A percentile compares a stretch with the other conserved stretches of the same genome.
Conservation (phyloP, 805 yeast genomes). For the Candida ascalaphidarum region DNA sequence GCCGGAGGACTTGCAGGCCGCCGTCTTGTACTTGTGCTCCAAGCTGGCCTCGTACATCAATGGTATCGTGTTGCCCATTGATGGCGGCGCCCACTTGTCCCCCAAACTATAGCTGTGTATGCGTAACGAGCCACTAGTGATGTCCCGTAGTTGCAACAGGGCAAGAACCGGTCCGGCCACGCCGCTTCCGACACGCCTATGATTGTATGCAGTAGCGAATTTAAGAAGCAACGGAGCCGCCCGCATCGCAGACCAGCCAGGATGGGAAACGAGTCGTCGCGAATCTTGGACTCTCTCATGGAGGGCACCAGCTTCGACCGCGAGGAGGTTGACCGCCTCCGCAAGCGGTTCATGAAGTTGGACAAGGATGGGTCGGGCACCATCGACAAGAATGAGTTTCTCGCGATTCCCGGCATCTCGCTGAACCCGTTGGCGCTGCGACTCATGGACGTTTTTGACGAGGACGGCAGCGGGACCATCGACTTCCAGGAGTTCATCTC, state of each 20-base stretch:
- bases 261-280: conserved; percentile 60
- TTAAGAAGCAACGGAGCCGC: too few species aligned
- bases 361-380: conserved; percentile 92
- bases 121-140: too few species aligned
- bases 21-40: conserved; percentile 44
- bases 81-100: conserved; percentile 54
- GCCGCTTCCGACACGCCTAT: too few species aligned
- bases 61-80: conserved; percentile 61
- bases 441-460: conserved; percentile 89
- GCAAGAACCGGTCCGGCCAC: too few species aligned
- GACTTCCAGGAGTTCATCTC: conserved; percentile 93
- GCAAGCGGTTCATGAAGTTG: conserved; percentile 89
- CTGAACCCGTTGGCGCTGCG: conserved; percentile 85
- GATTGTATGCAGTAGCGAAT: too few species aligned
- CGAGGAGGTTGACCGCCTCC: conserved; percentile 85
- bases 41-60: conserved; percentile 54
- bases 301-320: conserved; percentile 82
- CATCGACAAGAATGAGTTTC: conserved; percentile 82
- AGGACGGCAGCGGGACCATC: conserved; percentile 85
- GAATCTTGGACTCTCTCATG: conserved; percentile 56
- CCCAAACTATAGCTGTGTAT: too few species aligned
- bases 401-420: conserved; percentile 87
- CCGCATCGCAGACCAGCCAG: neutral
- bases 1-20: conserved; percentile 49
- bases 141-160: too few species aligned